phyloP scores from a whole-genome alignment of 2,329 filamentous ascomycete genomes.

The Penicillium expansum region DNA sequence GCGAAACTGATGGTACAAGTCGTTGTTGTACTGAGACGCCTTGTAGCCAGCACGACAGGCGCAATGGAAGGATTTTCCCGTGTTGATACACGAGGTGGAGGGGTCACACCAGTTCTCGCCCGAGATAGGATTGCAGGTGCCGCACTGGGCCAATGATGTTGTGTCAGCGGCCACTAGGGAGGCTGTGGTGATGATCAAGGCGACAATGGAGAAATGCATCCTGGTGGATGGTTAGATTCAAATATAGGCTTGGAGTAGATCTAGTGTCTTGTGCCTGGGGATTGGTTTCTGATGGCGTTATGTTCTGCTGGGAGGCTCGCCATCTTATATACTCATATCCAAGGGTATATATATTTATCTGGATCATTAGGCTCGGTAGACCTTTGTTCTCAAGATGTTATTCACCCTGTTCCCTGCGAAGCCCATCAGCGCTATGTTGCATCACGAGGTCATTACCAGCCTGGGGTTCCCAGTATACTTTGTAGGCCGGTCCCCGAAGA shows the following conservation, averaged over 20 bases:
- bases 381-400: not conserved
- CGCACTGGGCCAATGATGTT: conserved; percentile 26
- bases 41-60: conserved; percentile 45
- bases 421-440: not conserved
- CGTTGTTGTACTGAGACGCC: conserved; percentile 30
- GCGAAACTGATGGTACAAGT: conserved; percentile 38
- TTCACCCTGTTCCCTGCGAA: not conserved
- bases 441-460: not conserved
- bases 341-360: not conserved
- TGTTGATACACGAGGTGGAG: conserved; percentile 47
- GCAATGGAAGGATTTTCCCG: conserved; percentile 41
- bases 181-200: conserved; percentile 27
- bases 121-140: conserved; percentile 42
- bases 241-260: not conserved
- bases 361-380: not conserved
- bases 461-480: not conserved
- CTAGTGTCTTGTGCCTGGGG: not conserved
- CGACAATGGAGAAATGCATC: conserved; percentile 31
- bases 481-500: not conserved
- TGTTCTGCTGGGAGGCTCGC: not conserved
- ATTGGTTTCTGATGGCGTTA: conserved; percentile 4
- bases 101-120: conserved; percentile 43
- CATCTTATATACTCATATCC: conserved; percentile 5
- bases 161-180: conserved; percentile 23
- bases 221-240: conserved; percentile 18